Evolutionary conservation across 148 eudicot species (phyloP).

Genomic region (Persicaria tinctoria): DNA sequence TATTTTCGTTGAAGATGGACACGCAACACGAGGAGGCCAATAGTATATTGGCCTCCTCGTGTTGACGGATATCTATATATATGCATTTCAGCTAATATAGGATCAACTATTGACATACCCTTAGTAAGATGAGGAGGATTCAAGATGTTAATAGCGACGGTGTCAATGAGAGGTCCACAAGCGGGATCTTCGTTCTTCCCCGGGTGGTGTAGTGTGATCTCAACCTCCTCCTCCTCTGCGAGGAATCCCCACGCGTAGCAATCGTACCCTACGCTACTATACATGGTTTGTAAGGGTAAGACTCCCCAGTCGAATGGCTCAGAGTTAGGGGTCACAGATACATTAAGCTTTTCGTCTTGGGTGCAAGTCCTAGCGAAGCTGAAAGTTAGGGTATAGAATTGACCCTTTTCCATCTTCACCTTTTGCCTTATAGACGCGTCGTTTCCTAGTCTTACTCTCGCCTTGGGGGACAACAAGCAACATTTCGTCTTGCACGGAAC

Average conservation of each 20-base stretch:
- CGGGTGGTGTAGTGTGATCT: slow-evolving; percentile 33
- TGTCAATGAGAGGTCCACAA: slow-evolving; percentile 42
- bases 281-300: slow-evolving; percentile 41
- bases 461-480: slow-evolving; percentile 39
- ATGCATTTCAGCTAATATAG: no score
- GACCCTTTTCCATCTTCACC: slow-evolving; percentile 21
- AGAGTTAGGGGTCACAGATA: slow-evolving; percentile 22
- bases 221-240: slow-evolving; percentile 26
- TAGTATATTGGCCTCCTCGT: no score
- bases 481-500: slow-evolving; percentile 42
- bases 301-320: slow-evolving; percentile 23
- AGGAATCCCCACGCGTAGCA: slow-evolving; percentile 43
- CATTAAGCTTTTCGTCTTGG: slow-evolving; percentile 35
- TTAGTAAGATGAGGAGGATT: not conserved
- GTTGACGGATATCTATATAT: no score
- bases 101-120: not conserved
- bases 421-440: slow-evolving; percentile 40
- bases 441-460: slow-evolving; percentile 27
- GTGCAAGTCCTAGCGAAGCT: slow-evolving; percentile 44
- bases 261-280: slow-evolving; percentile 36
- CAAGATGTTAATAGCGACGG: slow-evolving; percentile 17
- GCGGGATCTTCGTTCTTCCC: slow-evolving; percentile 29
- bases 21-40: no score
- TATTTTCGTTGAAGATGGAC: no score
- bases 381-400: slow-evolving; percentile 36